phyloP scores from a whole-genome alignment of 2,329 filamentous ascomycete genomes.

The Aureobasidium sp. region DNA sequence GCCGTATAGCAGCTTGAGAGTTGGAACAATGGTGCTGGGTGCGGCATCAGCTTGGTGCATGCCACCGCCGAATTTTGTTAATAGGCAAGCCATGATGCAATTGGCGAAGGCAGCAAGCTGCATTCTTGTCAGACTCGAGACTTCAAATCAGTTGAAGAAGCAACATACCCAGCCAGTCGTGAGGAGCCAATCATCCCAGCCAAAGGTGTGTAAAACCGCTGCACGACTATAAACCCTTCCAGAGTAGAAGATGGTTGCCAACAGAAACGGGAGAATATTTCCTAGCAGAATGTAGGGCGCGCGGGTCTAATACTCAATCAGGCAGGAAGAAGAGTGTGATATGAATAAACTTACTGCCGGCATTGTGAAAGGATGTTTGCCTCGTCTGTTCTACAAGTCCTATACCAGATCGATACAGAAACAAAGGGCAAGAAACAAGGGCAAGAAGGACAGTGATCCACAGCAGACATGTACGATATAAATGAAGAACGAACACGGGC shows the following conservation, averaged over 20 bases:
- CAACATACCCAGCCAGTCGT: not conserved
- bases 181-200: slow-evolving; percentile 10
- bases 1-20: not conserved
- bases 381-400: not conserved
- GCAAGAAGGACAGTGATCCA: not conserved
- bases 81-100: slow-evolving; percentile 10
- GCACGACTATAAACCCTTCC: slow-evolving; percentile 4
- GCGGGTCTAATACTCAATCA: not conserved
- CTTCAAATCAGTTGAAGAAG: not conserved
- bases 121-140: not conserved
- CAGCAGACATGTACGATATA: not conserved
- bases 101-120: slow-evolving; percentile 1
- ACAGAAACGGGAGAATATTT: slow-evolving; percentile 6
- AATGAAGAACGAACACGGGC: not conserved
- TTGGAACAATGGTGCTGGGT: not conserved
- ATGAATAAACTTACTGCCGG: not conserved
- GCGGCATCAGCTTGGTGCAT: not conserved
- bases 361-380: not conserved
- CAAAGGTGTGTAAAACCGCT: not conserved
- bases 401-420: not conserved
- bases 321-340: not conserved
- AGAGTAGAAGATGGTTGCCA: not conserved
- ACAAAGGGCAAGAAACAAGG: not conserved
- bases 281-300: slow-evolving; percentile 6
- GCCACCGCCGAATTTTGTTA: not conserved